Percentiles rank a stretch among this genome's conserved stretches.
phyloP scores from a whole-genome alignment of 345 rosid species.

The Bruguiera parviflora region DNA sequence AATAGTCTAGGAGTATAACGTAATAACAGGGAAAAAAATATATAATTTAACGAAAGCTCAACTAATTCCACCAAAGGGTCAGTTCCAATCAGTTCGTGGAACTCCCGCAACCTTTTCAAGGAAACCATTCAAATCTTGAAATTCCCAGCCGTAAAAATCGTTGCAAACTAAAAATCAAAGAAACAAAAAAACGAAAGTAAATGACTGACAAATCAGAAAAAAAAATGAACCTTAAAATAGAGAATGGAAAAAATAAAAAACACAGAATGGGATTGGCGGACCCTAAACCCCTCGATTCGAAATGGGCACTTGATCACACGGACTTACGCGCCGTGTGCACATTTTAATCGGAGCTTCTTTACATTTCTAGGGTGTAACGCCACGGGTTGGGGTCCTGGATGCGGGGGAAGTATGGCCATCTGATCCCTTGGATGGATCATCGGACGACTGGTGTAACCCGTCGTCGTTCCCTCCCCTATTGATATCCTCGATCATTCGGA shows the following conservation, averaged over 20 bases:
- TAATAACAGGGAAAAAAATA: background rate
- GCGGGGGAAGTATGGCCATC: slow-evolving; percentile 86
- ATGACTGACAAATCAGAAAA: background rate
- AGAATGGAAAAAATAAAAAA: background rate
- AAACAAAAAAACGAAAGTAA: background rate
- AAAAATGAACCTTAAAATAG: background rate
- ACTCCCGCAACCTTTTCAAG: background rate
- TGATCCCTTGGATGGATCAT: slow-evolving; percentile 93
- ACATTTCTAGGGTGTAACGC: background rate
- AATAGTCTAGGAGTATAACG: too few species aligned
- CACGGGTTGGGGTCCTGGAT: slow-evolving; percentile 47
- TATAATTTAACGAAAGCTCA: background rate
- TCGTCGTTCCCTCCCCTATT: slow-evolving; percentile 75
- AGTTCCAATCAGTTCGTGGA: background rate
- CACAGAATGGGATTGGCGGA: background rate
- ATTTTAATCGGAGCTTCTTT: background rate
- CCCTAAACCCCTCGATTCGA: too few species aligned
- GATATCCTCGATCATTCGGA: slow-evolving; percentile 90
- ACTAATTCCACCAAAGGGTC: background rate
- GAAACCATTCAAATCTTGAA: background rate
- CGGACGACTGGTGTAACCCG: slow-evolving; percentile 82
- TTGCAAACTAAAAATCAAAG: background rate
- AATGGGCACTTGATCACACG: slow-evolving; percentile 22
- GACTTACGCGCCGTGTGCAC: slow-evolving; percentile 28
- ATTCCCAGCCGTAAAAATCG: background rate